Base-by-base conservation (phyloP, 306 rosid species). In the Spatholobus suberectus region DNA sequence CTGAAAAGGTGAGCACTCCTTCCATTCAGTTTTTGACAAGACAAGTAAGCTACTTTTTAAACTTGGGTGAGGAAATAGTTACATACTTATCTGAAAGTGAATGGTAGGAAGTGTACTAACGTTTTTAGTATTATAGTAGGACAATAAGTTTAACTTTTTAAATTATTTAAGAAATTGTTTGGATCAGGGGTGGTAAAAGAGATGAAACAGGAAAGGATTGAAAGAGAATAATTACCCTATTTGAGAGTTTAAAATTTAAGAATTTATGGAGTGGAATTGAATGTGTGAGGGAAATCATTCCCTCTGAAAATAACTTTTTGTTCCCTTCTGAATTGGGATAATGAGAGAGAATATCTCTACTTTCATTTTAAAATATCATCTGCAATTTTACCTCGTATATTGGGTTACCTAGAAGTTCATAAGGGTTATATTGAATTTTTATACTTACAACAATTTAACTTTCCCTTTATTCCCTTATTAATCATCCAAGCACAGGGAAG, bases 401-500 rank as follows among this genome's bases (percentile, higher is more conserved):
- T 49, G 41, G 21, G 52, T 40, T 41, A 44, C 77, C 40, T 78
- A 10, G 54, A 52, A 23, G 70, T 52, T 70, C 29, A 8, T 15
- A 66, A 20, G 32, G 63, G 32, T 40, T 76, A 57, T 55, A 43
- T 17, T 37, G 44, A 79, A 68, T 23, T 38, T 37, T 37, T 52
- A 52, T 68, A 37, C 59, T 54, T 26, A 55, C 21, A 67, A 38
- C 34, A 9, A 20, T 27, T 54, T 40, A 54, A 17, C 44, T 52
- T 79, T 54, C 83, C 76, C 55, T 67, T 24, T 17, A 41, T 68
- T 38, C 76, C 46, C 70, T 26, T 55, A 7, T 58, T 55, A 11
- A 79, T 55, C 47, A 52, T 26, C 83, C 83, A 68, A n/a, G 9
- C 38, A 79, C 3, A 34, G 76, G 26, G 55, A 26, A 40, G 34